phyloP scores from a whole-genome alignment of 1,284 basidiomycete genomes.

The Cryptococcus sp. region DNA sequence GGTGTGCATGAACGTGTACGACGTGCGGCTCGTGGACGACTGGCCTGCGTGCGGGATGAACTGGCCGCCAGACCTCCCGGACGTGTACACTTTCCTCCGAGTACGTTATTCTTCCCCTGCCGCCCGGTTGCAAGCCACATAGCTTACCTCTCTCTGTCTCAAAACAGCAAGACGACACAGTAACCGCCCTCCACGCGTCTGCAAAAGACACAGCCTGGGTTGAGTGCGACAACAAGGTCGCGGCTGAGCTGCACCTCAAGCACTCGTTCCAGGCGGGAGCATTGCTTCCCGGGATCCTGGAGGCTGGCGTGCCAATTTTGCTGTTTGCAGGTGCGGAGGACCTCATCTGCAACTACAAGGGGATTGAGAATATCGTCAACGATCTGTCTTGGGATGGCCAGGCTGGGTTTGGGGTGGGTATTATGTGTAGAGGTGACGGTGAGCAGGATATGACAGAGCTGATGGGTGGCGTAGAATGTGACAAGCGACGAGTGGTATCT shows the following conservation, averaged over 20 bases:
- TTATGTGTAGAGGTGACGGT: background rate
- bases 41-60: constrained; percentile 94
- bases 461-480: constrained; percentile 57
- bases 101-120: constrained; percentile 53
- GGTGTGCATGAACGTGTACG: constrained; percentile 93
- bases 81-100: constrained; percentile 73
- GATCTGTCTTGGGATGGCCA: constrained; percentile 78
- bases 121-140: background rate
- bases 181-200: constrained; percentile 75
- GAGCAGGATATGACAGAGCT: background rate
- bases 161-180: constrained; percentile 70
- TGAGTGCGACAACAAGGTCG: constrained; percentile 76
- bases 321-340: constrained; percentile 96
- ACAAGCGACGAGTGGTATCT: constrained; percentile 75
- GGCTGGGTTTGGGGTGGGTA: constrained; percentile 70
- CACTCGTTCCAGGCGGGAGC: constrained; percentile 68
- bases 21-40: constrained; percentile 80
- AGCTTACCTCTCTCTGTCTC: background rate
- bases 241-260: constrained; percentile 59
- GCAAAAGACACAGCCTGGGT: constrained; percentile 78
- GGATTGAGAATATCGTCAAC: constrained; percentile 80
- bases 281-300: constrained; percentile 72
- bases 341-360: constrained; percentile 92
- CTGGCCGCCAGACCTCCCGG: constrained; percentile 87
- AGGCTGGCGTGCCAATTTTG: constrained; percentile 72